A percentile compares a stretch with the other conserved stretches of the same genome.
phyloP scores from a whole-genome alignment of 345 rosid species.

The Euclidium syriacum region DNA sequence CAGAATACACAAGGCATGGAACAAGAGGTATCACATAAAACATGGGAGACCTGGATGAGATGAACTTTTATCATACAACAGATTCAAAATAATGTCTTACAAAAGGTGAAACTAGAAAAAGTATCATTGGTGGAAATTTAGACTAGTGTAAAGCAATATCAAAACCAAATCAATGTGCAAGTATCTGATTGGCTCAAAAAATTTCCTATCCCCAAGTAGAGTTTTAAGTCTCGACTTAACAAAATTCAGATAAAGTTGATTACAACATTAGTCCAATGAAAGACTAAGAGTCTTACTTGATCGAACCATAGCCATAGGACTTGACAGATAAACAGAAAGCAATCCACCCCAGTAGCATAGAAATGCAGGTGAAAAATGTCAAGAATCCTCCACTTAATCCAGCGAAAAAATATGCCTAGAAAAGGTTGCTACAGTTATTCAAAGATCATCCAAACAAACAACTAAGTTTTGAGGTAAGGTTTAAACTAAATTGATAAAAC shows the following conservation, averaged over 20 bases:
- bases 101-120: not conserved
- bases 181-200: not conserved
- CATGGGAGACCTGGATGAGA: conserved; percentile 63
- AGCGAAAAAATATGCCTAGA: conserved; percentile 74
- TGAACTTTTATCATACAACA: conserved; percentile 23
- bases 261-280: not conserved
- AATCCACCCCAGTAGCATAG: conserved; percentile 84
- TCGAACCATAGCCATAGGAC: conserved; percentile 42
- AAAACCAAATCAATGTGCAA: not conserved
- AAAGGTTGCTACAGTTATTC: not conserved
- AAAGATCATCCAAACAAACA: conserved; percentile 18
- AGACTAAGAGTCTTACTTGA: conserved; percentile 41
- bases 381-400: conserved; percentile 91
- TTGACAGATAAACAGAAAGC: conserved; percentile 45
- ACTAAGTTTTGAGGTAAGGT: not conserved
- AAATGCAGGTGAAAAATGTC: conserved; percentile 50
- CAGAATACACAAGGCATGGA: conserved; percentile 65
- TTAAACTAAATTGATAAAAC: not conserved
- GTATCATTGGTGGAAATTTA: not conserved
- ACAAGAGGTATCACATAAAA: conserved; percentile 61
- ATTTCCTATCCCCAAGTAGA: not conserved
- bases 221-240: not conserved
- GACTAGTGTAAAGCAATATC: not conserved
- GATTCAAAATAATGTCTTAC: not conserved
- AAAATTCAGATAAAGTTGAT: not conserved